Conservation (phyloP, 2,329 filamentous ascomycete species). For the Gyromitra esculenta region DNA sequence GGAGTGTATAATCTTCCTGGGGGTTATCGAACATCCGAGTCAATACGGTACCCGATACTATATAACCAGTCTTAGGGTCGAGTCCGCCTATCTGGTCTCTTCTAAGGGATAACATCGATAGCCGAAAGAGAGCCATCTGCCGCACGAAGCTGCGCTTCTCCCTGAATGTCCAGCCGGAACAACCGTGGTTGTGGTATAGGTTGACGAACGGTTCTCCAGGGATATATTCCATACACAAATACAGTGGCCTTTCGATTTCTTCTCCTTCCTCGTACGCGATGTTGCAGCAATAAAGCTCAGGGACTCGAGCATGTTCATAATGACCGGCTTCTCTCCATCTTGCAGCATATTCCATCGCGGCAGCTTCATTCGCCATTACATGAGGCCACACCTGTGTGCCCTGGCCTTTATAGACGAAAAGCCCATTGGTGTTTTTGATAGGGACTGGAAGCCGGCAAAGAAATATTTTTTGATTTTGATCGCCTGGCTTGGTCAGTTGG, state of each 20-base stretch:
- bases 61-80: not conserved
- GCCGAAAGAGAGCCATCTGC: conserved; percentile 19
- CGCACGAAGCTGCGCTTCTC: conserved; percentile 24
- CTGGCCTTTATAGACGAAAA: conserved; percentile 19
- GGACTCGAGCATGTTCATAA: conserved; percentile 5
- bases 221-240: conserved; percentile 1
- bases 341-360: not conserved
- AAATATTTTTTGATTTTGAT: not conserved
- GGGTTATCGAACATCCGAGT: not conserved
- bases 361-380: conserved; percentile 8
- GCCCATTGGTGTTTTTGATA: not conserved
- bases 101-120: not conserved
- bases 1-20: not conserved
- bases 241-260: not conserved
- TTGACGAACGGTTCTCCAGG: not conserved
- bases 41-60: not conserved
- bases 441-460: conserved; percentile 7
- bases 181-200: not conserved
- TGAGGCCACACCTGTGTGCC: not conserved
- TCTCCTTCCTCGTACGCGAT: not conserved
- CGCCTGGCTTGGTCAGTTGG: not conserved
- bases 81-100: not conserved
- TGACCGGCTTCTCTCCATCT: not conserved
- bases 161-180: conserved; percentile 8
- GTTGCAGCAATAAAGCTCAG: conserved; percentile 3